Base-by-base conservation (phyloP, 108 stramenopile genomes). In the Cyclotella choctawhatcheeana region DNA sequence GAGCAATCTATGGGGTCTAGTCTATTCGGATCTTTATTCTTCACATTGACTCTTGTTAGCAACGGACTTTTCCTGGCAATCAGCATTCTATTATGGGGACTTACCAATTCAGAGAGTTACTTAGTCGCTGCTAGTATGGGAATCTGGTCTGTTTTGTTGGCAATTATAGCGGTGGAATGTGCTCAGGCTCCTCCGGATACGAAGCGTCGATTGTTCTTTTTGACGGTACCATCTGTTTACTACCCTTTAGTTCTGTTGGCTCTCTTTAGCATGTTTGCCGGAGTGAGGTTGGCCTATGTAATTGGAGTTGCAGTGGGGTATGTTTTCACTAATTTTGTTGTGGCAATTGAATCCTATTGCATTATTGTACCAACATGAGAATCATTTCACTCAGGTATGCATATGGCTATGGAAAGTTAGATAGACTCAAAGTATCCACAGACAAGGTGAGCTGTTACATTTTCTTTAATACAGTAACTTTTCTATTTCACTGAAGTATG, bases 81-180 rank as follows among this genome's bases (percentile, higher is more conserved):
- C 2, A 80, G 75, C 20, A 54, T 89, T 14, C 7, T 84, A 13
- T 34, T 89, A 18, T 82, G 75, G 56, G 74, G 60, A 24, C 1
- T 91, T 34, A 71, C 82, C 7, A 81, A 75, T 44, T 73, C 67
- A 12, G 79, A 68, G 31, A 44, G 22, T 75, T 72, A 64, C 58
- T 64, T 90, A 18, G 69, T 74, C 21, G 35, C 21, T 16, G 76
- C 69, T 2, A 71, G 82, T 4, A 58, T 64, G 27, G 93, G 93
- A 51, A 75, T 95, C 10, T 91, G 91, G 91, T 82, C 78, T n/a
- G 69, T 89, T 20, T 50, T 95, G 10, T 82, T 95, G 50, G 88
- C 79, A 0, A 61, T 91, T 16, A 85, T 92, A 56, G 84, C 83
- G 1, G 80, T 89, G 43, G 93, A 95, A 69, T 95, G 93, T 66